Conservation (phyloP, 495 filamentous ascomycete genomes). For the Aspergillus steynii region DNA sequence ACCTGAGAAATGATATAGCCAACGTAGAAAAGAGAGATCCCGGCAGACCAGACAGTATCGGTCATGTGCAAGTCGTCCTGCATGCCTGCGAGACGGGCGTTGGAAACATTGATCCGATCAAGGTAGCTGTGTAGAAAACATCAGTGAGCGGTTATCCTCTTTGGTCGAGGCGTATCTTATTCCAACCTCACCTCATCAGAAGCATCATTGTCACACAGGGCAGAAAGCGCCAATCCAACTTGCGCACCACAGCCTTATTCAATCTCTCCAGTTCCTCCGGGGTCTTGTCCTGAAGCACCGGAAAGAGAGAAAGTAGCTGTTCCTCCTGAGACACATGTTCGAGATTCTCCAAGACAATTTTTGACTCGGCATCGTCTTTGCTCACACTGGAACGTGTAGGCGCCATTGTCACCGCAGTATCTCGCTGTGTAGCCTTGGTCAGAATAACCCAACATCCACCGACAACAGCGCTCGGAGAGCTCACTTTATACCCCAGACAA, state of each 20-base stretch:
- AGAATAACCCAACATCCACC: no score
- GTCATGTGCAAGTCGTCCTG: slow-evolving; percentile 15
- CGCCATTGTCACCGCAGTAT: no score
- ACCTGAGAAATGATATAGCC: slow-evolving; percentile 17
- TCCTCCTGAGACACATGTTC: slow-evolving; percentile 2
- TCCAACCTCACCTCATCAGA: slow-evolving; percentile 9
- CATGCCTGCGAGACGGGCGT: slow-evolving; percentile 16
- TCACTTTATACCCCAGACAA: no score
- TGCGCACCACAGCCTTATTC: slow-evolving; percentile 15
- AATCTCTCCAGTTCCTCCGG: slow-evolving; percentile 13
- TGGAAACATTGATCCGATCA: slow-evolving; percentile 20
- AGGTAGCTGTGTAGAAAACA: slow-evolving; percentile 6
- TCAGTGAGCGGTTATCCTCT: not conserved
- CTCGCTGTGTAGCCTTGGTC: no score
- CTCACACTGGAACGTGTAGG: no score
- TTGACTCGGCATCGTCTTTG: slow-evolving; percentile 2
- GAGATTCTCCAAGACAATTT: slow-evolving; percentile 5
- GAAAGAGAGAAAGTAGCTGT: slow-evolving; percentile 7
- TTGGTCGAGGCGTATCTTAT: no score
- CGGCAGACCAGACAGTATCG: slow-evolving; percentile 12
- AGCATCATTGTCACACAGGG: slow-evolving; percentile 15
- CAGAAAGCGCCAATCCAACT: slow-evolving; percentile 14
- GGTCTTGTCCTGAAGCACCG: slow-evolving; percentile 12
- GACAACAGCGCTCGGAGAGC: no score
- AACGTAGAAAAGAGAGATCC: slow-evolving; percentile 16